Evolutionary conservation across 2,329 filamentous ascomycete genomes (phyloP), one percentile per base, ranked within the genome.

Genomic region (Alternaria novae-zelandiae): DNA sequence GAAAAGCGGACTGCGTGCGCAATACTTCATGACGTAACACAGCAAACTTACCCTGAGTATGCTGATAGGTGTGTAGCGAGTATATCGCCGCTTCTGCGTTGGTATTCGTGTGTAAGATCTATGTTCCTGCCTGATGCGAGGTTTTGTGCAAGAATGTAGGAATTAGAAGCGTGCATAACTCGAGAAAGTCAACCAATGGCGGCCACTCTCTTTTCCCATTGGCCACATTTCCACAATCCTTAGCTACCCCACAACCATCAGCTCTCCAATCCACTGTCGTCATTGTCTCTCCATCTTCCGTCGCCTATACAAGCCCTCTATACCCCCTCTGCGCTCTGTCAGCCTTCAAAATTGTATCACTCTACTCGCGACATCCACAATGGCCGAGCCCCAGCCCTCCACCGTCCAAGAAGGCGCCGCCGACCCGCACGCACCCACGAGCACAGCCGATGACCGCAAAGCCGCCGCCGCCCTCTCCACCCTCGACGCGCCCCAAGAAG

Each of bases 401-500:
- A 82, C 78, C 55, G 78, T 90, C 62, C 82, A 85, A 66, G 88
- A 90, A 78, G 89, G 89, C 75, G 87, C 87, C 63, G 85, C 86
- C 28, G 82, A 84, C 49, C 71, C 78, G 3, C 75, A 75, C 30
- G 74, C 79, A 5, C 76, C 83, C 17, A 81, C 82, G 6, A 75
- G 79, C 43, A 91, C 89, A 80, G 90, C 91, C 74, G 91, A 93
- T 80, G 91, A 93, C 82, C 89, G 90, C 80, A 93, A 93, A 80
- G 90, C 91, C 49, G 90, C 90, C 44, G 89, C 89, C 7, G 91
- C 91, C 28, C 87, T 94, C 63, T 90, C 90, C 51, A 87, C 86
- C 65, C 88, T 94, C 69, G 91, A 93, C 76, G 78, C 80, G 41
- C 83, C 82, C 61, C 82, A 83, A 63, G 82, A 83, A 59, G 84